Conservation (phyloP, 345 rosid genomes). For the Citrus inodora region DNA sequence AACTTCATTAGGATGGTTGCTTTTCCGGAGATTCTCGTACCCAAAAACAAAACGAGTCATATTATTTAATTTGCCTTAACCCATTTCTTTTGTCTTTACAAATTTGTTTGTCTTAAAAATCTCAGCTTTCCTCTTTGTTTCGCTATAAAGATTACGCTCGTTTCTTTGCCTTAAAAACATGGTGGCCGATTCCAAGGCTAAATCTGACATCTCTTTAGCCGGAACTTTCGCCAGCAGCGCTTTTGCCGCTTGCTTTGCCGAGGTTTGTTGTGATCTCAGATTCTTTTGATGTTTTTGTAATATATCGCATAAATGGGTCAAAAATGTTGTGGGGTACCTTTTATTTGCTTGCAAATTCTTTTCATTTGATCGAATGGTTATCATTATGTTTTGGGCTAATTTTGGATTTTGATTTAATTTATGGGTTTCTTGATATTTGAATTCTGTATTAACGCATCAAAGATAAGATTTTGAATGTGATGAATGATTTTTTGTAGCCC, state of each 20-base stretch:
- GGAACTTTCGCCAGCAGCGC: constrained; percentile 88
- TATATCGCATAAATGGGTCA: neutral
- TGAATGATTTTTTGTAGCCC: neutral
- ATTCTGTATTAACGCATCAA: neutral
- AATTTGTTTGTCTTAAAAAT: neutral
- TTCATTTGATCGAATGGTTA: neutral
- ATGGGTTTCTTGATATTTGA: neutral
- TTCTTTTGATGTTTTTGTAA: neutral
- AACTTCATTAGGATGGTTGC: neutral
- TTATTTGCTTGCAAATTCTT: neutral
- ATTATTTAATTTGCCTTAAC: neutral
- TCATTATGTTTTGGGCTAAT: neutral
- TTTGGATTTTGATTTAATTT: neutral
- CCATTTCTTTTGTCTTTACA: neutral
- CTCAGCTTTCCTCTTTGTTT: neutral
- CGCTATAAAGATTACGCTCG: neutral
- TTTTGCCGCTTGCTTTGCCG: constrained; percentile 94
- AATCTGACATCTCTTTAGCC: constrained; percentile 77
- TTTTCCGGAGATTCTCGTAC: constrained; percentile 21
- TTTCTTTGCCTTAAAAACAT: constrained; percentile 29
- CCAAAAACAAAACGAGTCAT: neutral
- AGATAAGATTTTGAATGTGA: neutral
- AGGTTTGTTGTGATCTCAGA: constrained; percentile 41
- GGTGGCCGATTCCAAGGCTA: constrained; percentile 74
- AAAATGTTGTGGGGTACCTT: neutral